Evolutionary conservation across 257 asterid genomes (phyloP), one percentile per base, ranked within the genome.

Genomic region (Linaria vulgaris): DNA sequence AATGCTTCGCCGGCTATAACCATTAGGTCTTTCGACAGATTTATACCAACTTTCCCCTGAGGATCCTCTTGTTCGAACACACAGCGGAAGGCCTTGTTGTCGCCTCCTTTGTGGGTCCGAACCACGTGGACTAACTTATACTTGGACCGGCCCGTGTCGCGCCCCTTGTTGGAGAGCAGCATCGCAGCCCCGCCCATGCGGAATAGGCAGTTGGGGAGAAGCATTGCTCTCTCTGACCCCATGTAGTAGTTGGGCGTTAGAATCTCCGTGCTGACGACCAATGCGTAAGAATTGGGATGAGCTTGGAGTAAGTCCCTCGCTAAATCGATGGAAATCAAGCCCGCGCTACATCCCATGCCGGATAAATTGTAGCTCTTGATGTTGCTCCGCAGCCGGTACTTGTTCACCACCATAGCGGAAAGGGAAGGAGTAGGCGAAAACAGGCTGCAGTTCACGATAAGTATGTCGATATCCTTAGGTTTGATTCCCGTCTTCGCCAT

Each of bases 271-370:
- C 86, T 80, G 4, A 80, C 62, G 0, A 83, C 81, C 0, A 83
- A 64, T 1, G 87, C 87, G 56, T 72, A 20, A 0, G 85, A 80
- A 6, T 83, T 83, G 0, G 87, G 83, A 6, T 76, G 83, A 0
- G 76, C 72, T 12, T 78, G 86, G 1, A 83, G 86, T 9, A 80
- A 52, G 21, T 83, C 90, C 0, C 84, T 30, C 0, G 90, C 90
- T 11, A 83, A 51, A 21, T 83, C 83, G 0, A 83, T 76, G 0
- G 90, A 81, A 4, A 83, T 76, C 6, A 83, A 8, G 0, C 90
- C 90, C 0, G 90, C 90, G 49, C 87, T 80, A 69, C 90, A 83
- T 6, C 90, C 86, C 85, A 83, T 83, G 4, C 90, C 86, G 47
- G 87, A 80, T 20, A 83, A 77, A 1, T 80, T 80, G 0, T 22